Base-by-base conservation (phyloP, 768 basidiomycete species). In the Leccinellum albellum region DNA sequence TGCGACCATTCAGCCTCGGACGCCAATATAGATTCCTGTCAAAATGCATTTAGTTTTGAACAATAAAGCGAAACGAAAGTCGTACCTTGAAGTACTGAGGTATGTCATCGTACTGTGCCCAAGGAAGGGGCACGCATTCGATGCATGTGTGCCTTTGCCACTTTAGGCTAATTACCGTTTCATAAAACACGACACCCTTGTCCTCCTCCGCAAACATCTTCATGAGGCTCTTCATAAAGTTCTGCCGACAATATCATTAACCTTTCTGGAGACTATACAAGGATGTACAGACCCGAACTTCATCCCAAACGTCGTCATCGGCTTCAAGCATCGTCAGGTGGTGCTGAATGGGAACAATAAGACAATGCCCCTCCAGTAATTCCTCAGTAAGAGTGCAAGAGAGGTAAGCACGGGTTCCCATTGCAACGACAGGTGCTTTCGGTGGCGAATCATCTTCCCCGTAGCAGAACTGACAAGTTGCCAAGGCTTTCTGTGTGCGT, bases 301-400 rank as follows among this genome's bases (percentile, higher is more conserved):
- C 96, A 60, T 98, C 96, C 96, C 96, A 99, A 23, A 95, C 89
- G 65, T 99, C 96, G 60, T 98, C 94, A 61, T 99, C 96, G 28
- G 85, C 90, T 72, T 98, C 96, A 3, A 99, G 78, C 80, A 88
- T 91, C 45, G 85, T 86, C 47, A 98, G 73, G 70, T 94, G 87
- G 69, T 99, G 97, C 62, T 98, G 92, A 14, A 97, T 89, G 6
- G 97, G 97, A 6, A 98, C 92, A 61, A 99, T 98, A 26, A 94
- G 76, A 67, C 94, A 96, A 68, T 99, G 97, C 0, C 96, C 95
- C 2, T 84, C 79, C 0, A 94, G 82, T n/a, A 99, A 78, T 66
- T 96, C 94, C 65, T 98, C 94, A 28, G 79, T 84, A 21, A 83
- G 71, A 6, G 95, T 94, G 67, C 94, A 92, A 6, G 91, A 88